Conservation (phyloP, 345 rosid genomes). For the Murraya paniculata region DNA sequence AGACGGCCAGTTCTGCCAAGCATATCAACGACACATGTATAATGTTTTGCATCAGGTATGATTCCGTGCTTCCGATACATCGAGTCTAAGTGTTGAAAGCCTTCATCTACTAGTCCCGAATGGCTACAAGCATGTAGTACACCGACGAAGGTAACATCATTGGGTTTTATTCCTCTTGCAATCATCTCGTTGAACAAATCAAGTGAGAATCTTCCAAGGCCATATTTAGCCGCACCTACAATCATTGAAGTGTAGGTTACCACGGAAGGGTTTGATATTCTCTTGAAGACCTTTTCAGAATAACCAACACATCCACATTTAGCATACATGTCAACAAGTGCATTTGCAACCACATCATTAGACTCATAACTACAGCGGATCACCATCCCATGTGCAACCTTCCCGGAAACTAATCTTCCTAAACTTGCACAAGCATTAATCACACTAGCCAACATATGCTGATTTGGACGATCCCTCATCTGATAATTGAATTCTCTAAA, state of each 20-base stretch:
- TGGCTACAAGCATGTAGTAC: conserved; percentile 83
- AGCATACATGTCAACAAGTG: conserved; percentile 83
- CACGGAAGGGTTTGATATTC: conserved; percentile 50
- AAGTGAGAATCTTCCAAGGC: conserved; percentile 49
- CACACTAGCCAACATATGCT: conserved; percentile 68
- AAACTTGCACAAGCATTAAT: conserved; percentile 68
- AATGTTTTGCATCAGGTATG: conserved; percentile 58
- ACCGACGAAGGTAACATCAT: conserved; percentile 63
- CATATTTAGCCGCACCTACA: conserved; percentile 51
- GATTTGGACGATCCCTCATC: conserved; percentile 37
- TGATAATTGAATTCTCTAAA: conserved; percentile 45
- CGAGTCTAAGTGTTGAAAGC: conserved; percentile 44
- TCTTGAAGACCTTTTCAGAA: conserved; percentile 52
- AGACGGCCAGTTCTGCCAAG: conserved; percentile 69
- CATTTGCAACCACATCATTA: conserved; percentile 54
- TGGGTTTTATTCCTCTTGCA: conserved; percentile 53
- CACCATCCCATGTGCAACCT: conserved; percentile 59
- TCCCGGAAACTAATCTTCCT: conserved; percentile 61
- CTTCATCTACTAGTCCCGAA: conserved; percentile 69
- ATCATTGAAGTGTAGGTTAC: conserved; percentile 75
- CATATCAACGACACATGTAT: conserved; percentile 80
- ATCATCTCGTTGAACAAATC: conserved; percentile 57
- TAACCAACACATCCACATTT: conserved; percentile 64
- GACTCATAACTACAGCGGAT: conserved; percentile 40
- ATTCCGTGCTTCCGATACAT: conserved; percentile 54